Percentiles rank a stretch among this genome's conserved stretches.
These are phyloP conservation scores for Torrubiella hemipterigena DNA, from an alignment of 2,329 filamentous ascomycete genomes.

Conservation along the genomic window DNA sequence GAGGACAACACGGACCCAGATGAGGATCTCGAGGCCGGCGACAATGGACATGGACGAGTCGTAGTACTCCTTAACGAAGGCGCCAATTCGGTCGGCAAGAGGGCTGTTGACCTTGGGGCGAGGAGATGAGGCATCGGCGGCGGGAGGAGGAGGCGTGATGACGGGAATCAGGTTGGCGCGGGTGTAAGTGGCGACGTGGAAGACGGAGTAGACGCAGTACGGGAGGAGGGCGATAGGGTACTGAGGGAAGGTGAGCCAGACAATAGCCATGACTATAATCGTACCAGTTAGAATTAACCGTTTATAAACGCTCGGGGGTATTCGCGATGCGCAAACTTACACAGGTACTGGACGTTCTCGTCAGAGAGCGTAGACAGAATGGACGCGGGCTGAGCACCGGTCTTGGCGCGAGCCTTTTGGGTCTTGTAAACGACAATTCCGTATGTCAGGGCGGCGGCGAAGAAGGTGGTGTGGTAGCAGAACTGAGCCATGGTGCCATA, in stretches of 20 bases:
- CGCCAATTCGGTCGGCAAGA: conserved; percentile 71
- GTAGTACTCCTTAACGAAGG: conserved; percentile 97
- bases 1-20: conserved; percentile 74
- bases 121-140: conserved; percentile 45
- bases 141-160: conserved; percentile 54
- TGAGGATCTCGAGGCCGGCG: conserved; percentile 71
- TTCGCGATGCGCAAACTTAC: conserved; percentile 40
- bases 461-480: conserved; percentile 81
- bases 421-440: conserved; percentile 99
- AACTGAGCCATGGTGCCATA: conserved; percentile 65
- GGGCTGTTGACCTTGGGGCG: conserved; percentile 38
- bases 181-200: conserved; percentile 95
- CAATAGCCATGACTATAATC: conserved; percentile 70
- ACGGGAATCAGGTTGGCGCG: conserved; percentile 88
- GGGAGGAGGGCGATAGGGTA: conserved; percentile 83
- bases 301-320: neutral
- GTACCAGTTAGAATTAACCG: conserved; percentile 8
- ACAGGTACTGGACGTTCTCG: conserved; percentile 95
- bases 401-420: conserved; percentile 72
- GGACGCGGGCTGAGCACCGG: conserved; percentile 47
- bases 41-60: conserved; percentile 92
- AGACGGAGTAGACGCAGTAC: conserved; percentile 93
- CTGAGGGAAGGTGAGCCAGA: conserved; percentile 90
- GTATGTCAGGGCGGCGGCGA: conserved; percentile 84
- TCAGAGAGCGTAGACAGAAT: conserved; percentile 62